phyloP scores from a whole-genome alignment of 1,284 basidiomycete species.

The Gomphus sp. region DNA sequence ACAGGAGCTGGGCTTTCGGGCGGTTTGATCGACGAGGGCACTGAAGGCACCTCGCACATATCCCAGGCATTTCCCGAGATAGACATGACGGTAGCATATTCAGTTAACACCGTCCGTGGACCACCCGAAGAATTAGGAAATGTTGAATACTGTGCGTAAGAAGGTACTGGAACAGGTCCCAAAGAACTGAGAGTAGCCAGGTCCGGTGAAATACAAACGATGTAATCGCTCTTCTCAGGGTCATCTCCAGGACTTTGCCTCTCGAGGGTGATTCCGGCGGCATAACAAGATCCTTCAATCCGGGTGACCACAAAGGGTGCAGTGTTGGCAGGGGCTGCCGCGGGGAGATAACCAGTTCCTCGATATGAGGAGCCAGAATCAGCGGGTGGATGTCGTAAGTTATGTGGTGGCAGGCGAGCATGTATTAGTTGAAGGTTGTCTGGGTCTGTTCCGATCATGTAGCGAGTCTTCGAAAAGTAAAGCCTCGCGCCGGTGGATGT shows the following conservation, averaged over 20 bases:
- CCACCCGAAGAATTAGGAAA: slow-evolving; percentile 14
- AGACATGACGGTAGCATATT: slow-evolving; percentile 66
- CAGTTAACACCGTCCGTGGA: slow-evolving; percentile 38
- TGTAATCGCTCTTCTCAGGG: slow-evolving; percentile 62
- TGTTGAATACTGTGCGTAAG: slow-evolving; percentile 25
- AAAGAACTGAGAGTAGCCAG: slow-evolving; percentile 57
- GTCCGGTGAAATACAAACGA: slow-evolving; percentile 72
- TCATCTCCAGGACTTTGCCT: slow-evolving; percentile 53
- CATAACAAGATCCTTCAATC: slow-evolving; percentile 43
- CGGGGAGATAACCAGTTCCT: slow-evolving; percentile 32
- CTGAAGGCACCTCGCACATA: slow-evolving; percentile 49
- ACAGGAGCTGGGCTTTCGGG: slow-evolving; percentile 39
- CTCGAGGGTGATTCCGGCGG: slow-evolving; percentile 54
- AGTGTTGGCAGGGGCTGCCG: slow-evolving; percentile 35
- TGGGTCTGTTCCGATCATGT: slow-evolving; percentile 7
- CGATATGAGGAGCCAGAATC: slow-evolving; percentile 25
- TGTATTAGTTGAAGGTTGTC: slow-evolving; percentile 55
- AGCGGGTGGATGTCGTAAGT: slow-evolving; percentile 57
- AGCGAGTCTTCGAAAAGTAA: slow-evolving; percentile 50
- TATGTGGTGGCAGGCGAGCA: slow-evolving; percentile 70
- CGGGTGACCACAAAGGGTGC: slow-evolving; percentile 46
- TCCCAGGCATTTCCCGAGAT: slow-evolving; percentile 82
- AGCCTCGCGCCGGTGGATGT: slow-evolving; percentile 73
- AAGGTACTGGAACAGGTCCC: slow-evolving; percentile 42
- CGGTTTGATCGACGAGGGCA: slow-evolving; percentile 22